Evolutionary conservation across 352 stramenopile genomes (phyloP).

Genomic region (Globisporangium radiosum): DNA sequence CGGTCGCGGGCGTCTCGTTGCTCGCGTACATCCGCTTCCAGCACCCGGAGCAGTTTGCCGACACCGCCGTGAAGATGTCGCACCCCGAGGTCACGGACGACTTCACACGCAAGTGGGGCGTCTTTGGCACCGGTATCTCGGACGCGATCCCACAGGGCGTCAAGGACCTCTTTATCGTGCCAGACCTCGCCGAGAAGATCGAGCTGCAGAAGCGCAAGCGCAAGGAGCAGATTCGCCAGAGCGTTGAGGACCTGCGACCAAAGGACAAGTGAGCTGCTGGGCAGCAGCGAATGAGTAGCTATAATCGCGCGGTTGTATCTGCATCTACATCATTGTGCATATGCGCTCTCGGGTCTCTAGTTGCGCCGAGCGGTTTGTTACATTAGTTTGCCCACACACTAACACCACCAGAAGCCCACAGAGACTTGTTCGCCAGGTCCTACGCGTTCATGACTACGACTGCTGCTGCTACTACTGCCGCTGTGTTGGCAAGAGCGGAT

Average conservation of each 20-base stretch:
- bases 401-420: too few species aligned
- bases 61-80: constrained; percentile 72
- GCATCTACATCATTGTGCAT: background rate
- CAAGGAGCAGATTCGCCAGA: constrained; percentile 62
- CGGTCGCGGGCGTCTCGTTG: constrained; percentile 70
- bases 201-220: constrained; percentile 67
- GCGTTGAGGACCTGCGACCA: constrained; percentile 67
- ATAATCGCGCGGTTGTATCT: too few species aligned
- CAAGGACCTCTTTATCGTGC: constrained; percentile 57
- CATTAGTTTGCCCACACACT: too few species aligned
- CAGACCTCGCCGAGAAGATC: constrained; percentile 62
- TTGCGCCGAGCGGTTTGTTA: too few species aligned
- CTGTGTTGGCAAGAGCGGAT: constrained; percentile 40
- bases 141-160: constrained; percentile 62
- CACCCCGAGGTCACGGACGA: constrained; percentile 71
- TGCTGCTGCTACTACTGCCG: constrained; percentile 9
- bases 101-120: constrained; percentile 68
- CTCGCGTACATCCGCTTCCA: constrained; percentile 79
- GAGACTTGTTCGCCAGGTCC: too few species aligned
- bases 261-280: constrained; percentile 43
- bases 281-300: background rate
- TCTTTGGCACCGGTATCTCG: constrained; percentile 75
- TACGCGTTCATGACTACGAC: too few species aligned
- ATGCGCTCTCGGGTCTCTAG: too few species aligned
- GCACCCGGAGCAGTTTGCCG: constrained; percentile 76